Base-by-base conservation (phyloP, 192 early-diverging fungal species). In the Pilobolus umbonatus region DNA sequence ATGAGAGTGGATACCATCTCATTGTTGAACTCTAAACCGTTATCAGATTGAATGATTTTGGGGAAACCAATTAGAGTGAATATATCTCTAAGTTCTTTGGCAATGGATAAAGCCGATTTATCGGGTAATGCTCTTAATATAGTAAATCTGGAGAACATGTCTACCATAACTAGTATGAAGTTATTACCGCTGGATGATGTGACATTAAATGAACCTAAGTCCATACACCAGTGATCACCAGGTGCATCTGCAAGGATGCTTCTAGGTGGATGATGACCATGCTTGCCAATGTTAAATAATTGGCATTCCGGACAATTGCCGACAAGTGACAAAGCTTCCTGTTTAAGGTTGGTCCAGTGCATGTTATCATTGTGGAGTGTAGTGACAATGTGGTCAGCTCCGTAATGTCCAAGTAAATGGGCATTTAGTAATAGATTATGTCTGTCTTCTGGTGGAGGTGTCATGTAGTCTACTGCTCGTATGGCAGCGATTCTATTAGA, bases 301-400 rank as follows among this genome's bases (percentile, higher is more conserved):
- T 67, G 65, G 44, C 65, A 67, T 36, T 9, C 26, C 1, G 29
- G 2, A 38, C 65, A 68, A 24, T 30, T 7, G 17, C 44, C 39
- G 3, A 67, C 36, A 17, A 32, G 55, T 31, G 52, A 35, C 5
- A 56, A 2, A 36, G 51, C 45, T 25, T 64, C 52, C n/a, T 64
- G 40, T 8, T n/a, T 34, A 8, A 64, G 21, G 1, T 55, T 24
- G 1, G 50, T 50, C 62, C 62, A 64, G 15, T 50, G 52, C 21
- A 55, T 55, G 14, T 39, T 29, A 28, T 26, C 14, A 7, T 7
- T 14, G 21, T 64, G 62, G 32, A 64, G 44, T n/a, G 5, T n/a
- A 1, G 48, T 54, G 5, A 64, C 62, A 44, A 64, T 64, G 35
- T 39, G 51, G 31, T 54, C 53, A 11, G 62, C 34, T 0, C 62